phyloP scores from a whole-genome alignment of 192 early-diverging fungal species.

The Backusella psychrophila region DNA sequence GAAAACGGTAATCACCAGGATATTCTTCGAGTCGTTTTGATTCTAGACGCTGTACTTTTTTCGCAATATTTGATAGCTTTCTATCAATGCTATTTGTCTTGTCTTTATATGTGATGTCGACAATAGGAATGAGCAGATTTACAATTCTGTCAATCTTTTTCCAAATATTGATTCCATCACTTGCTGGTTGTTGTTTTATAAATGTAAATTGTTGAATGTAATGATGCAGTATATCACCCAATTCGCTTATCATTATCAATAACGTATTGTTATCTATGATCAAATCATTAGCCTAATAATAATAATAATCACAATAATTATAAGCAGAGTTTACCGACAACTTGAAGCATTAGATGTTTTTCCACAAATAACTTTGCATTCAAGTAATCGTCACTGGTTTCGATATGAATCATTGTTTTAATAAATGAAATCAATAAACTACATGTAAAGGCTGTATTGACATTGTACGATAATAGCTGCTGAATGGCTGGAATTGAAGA shows the following conservation, averaged over 20 bases:
- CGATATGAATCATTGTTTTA: not conserved
- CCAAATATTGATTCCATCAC: not conserved
- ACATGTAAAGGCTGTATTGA: not conserved
- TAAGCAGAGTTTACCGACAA: not conserved
- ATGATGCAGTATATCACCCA: not conserved
- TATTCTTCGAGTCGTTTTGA: not conserved
- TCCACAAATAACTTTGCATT: not conserved
- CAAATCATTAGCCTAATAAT: too few relatives aligned
- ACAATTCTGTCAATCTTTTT: not conserved
- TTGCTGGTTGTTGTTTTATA: not conserved
- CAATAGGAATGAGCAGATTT: not conserved
- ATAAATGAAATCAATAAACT: not conserved
- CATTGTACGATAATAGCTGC: not conserved
- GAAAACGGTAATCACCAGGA: not conserved
- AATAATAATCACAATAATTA: too few relatives aligned
- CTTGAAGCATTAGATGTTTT: not conserved
- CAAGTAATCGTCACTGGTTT: not conserved
- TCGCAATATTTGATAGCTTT: not conserved
- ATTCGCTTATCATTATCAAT: not conserved
- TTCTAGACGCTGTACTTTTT: not conserved
- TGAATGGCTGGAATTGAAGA: not conserved
- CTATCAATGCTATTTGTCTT: not conserved
- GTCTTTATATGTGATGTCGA: not conserved
- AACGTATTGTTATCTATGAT: not conserved
- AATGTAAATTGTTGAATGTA: not conserved